phyloP scores from a whole-genome alignment of 2,329 filamentous ascomycete species.

The Aureobasidium lini region DNA sequence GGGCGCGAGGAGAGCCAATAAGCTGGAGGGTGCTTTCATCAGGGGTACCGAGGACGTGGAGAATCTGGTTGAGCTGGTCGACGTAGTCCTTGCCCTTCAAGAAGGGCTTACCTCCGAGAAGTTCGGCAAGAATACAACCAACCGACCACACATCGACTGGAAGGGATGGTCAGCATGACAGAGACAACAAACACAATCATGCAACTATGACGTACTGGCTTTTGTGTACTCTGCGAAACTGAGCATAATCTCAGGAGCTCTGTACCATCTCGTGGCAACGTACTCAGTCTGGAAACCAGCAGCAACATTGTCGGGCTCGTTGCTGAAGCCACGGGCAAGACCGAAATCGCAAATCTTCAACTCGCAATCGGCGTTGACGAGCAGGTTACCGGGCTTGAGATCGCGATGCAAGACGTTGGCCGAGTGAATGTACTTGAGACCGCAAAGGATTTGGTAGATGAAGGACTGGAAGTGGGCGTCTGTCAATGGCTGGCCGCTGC shows the following conservation, averaged over 20 bases:
- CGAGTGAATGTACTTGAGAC: slow-evolving; percentile 98
- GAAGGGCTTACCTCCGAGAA: slow-evolving; percentile 92
- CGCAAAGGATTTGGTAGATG: slow-evolving; percentile 99
- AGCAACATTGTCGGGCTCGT: slow-evolving; percentile 74
- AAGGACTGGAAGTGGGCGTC: slow-evolving; percentile 99
- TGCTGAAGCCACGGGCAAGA: slow-evolving; percentile 89
- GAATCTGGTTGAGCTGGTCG: slow-evolving; percentile 97
- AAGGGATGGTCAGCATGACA: slow-evolving; percentile 13
- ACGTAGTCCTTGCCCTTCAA: slow-evolving; percentile 99
- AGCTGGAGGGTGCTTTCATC: slow-evolving; percentile 89
- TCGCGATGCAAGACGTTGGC: slow-evolving; percentile 96
- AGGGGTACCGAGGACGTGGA: slow-evolving; percentile 94
- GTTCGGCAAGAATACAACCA: slow-evolving; percentile 92
- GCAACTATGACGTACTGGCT: slow-evolving; percentile 68
- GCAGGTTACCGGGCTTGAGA: slow-evolving; percentile 90
- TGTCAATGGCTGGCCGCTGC: slow-evolving; percentile 91
- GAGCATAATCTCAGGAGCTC: slow-evolving; percentile 97
- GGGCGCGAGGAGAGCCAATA: slow-evolving; percentile 89
- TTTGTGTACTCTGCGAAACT: slow-evolving; percentile 99
- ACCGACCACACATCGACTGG: slow-evolving; percentile 98
- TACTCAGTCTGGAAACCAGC: slow-evolving; percentile 99
- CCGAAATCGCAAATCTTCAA: slow-evolving; percentile 99
- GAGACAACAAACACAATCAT: neutral
- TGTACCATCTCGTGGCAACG: slow-evolving; percentile 96
- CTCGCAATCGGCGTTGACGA: slow-evolving; percentile 98